phyloP scores from a whole-genome alignment of 371 early-diverging fungal species.

The Lichtheimia corymbifera region DNA sequence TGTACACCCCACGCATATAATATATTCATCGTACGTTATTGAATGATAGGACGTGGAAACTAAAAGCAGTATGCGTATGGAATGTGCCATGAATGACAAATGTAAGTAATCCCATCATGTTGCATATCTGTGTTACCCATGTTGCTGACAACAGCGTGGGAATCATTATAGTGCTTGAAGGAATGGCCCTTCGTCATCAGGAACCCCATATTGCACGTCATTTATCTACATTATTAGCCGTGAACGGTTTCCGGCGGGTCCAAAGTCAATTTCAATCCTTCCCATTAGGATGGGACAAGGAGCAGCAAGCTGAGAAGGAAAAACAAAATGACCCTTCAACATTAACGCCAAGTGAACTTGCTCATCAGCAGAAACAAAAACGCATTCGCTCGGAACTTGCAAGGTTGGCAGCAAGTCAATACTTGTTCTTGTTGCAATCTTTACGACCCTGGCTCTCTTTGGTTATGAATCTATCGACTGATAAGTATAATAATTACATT shows the following conservation, averaged over 20 bases:
- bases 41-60: conserved; percentile 33
- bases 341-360: neutral
- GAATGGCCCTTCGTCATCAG: conserved; percentile 19
- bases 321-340: neutral
- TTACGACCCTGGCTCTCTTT: conserved; percentile 29
- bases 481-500: conserved; percentile 20
- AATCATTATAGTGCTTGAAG: conserved; percentile 18
- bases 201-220: conserved; percentile 28
- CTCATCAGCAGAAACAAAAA: neutral
- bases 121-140: neutral
- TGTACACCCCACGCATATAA: too few species aligned
- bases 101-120: conserved; percentile 21
- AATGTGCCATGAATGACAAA: conserved; percentile 34
- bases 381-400: conserved; percentile 23
- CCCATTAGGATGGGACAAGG: conserved; percentile 40
- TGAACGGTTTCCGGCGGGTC: conserved; percentile 38
- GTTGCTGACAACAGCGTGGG: neutral
- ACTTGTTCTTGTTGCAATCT: conserved; percentile 26
- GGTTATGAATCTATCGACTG: conserved; percentile 14
- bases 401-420: conserved; percentile 27
- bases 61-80: conserved; percentile 23
- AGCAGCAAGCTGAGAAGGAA: neutral
- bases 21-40: too few species aligned
- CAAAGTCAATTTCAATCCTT: conserved; percentile 44
- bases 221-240: conserved; percentile 32